These are phyloP conservation scores for Coprinopsis sp. DNA, from an alignment of 768 basidiomycete genomes.

Conservation along the genomic window DNA sequence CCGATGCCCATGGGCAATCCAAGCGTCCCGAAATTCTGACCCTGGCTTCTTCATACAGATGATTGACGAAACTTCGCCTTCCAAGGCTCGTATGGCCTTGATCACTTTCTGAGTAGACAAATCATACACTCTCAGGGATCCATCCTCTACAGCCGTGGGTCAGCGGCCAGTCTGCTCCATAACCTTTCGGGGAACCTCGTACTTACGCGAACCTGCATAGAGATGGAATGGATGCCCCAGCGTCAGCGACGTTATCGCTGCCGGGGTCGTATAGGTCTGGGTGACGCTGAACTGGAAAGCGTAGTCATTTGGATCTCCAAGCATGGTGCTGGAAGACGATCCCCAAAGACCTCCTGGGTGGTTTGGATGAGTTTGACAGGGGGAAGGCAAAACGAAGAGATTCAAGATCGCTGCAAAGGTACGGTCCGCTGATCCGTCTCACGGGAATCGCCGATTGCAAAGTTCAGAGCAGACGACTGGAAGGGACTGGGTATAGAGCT, in stretches of 20 bases:
- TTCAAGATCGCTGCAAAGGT: too few species aligned
- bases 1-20: constrained; percentile 61
- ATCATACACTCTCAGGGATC: constrained; percentile 62
- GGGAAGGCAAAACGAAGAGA: neutral
- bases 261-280: neutral
- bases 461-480: too few species aligned
- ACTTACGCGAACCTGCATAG: constrained; percentile 1
- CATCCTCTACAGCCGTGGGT: constrained; percentile 50
- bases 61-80: constrained; percentile 60
- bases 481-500: too few species aligned
- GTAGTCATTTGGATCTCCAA: constrained; percentile 1
- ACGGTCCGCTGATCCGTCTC: too few species aligned
- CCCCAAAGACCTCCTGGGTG: too few species aligned
- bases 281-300: neutral
- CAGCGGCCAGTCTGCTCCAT: neutral
- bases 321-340: too few species aligned
- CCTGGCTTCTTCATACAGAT: constrained; percentile 38
- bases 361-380: neutral
- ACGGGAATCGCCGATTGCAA: too few species aligned
- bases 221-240: constrained; percentile 3
- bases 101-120: constrained; percentile 54
- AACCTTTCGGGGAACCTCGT: neutral
- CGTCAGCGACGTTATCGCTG: neutral
- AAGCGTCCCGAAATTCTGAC: constrained; percentile 44
- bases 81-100: constrained; percentile 57